Base-by-base conservation (phyloP, 2,329 filamentous ascomycete genomes). In the Penicillium sp. region DNA sequence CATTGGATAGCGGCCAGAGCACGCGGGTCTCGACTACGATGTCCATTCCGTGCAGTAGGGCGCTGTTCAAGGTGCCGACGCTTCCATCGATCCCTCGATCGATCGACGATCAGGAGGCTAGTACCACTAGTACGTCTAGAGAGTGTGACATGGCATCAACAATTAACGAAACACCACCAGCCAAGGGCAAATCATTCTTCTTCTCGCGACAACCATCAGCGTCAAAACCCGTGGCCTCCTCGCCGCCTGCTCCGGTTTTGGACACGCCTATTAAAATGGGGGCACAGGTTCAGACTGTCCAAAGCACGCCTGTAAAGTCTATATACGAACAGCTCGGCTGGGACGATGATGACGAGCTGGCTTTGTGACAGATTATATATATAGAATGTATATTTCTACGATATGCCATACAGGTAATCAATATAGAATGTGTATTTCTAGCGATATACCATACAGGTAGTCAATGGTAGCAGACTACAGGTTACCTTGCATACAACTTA, bases 251-350 rank as follows among this genome's bases (percentile, higher is more conserved):
- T 3, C 60, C 60, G 33, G 63, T 69, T 38, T 59, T 68, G 16
- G 65, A 65, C n/a, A 71, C 70, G 2, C 71, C 71, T 1, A 61
- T 70, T 26, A 74, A 72, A 61, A 61, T 60, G 57, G 20, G 20
- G 14, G 33, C 33, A 14, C 33, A 38, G 33, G 14, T 6, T 16
- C 26, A 46, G 40, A 18, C 26, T 21, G 18, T 47, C 28, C 45
- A 50, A 11, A 47, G 46, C 20, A 73, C 68, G 7, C 68, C 66
- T 18, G 69, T 71, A 54, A 71, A 71, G 51, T 72, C 74, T 8
- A 73, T 78, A 45, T 78, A 78, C 56, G 72, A 72, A 57, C 65
- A 71, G 47, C 59, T 78, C 50, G 76, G 76, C 52, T 78, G 76
- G 76, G 71, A 76, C 59, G 71, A 70, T 59, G 64, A 74, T 56